Conservation (phyloP, 257 asterid genomes). For the Apocynum venetum region DNA sequence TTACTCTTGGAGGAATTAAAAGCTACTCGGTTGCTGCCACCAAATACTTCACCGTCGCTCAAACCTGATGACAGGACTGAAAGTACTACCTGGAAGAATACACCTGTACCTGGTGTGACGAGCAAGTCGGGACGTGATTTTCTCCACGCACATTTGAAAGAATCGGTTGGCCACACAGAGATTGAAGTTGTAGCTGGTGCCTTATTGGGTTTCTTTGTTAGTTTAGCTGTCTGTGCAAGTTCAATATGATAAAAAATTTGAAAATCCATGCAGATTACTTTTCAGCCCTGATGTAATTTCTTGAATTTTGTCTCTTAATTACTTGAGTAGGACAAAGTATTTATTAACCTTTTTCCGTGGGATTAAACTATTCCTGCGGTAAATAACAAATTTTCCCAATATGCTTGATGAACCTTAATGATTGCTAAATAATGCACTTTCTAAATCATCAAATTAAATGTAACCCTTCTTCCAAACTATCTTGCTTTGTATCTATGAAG, state of each 20-base stretch:
- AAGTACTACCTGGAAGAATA: background rate
- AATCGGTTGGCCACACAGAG: conserved; percentile 86
- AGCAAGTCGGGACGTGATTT: conserved; percentile 24
- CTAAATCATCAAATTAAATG: too few species aligned
- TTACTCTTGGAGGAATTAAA: conserved; percentile 25
- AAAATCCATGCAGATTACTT: too few species aligned
- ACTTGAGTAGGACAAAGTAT: too few species aligned
- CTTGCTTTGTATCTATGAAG: too few species aligned
- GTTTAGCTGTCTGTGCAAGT: conserved; percentile 42
- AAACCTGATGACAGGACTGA: conserved; percentile 29
- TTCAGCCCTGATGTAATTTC: too few species aligned
- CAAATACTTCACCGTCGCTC: conserved; percentile 36
- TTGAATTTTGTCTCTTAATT: too few species aligned
- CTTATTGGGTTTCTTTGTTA: conserved; percentile 68
- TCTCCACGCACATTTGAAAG: conserved; percentile 43
- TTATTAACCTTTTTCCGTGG: too few species aligned
- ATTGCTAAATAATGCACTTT: too few species aligned
- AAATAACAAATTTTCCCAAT: too few species aligned
- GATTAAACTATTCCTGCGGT: too few species aligned
- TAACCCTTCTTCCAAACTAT: too few species aligned
- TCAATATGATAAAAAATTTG: background rate
- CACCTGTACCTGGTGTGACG: conserved; percentile 17
- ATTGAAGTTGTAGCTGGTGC: conserved; percentile 87
- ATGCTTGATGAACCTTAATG: too few species aligned
- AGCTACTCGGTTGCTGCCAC: conserved; percentile 22